Evolutionary conservation across 768 basidiomycete genomes (phyloP).

Genomic region (Russula vinacea): DNA sequence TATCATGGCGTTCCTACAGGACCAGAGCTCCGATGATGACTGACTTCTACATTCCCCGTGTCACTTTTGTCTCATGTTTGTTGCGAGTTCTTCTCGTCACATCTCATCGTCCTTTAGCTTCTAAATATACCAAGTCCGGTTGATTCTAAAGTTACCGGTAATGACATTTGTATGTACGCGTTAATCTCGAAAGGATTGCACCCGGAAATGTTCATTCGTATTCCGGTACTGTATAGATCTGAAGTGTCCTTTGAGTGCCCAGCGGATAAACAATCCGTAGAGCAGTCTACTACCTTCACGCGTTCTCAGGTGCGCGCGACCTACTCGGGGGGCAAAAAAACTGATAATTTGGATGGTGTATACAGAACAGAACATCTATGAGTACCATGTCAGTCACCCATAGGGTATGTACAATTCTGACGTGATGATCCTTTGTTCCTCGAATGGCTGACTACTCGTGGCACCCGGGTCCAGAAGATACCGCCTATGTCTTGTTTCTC

Average conservation of each 20-base stretch:
- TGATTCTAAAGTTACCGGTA: background rate
- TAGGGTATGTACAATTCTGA: background rate
- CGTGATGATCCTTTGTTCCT: background rate
- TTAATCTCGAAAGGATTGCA: background rate
- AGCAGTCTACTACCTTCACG: background rate
- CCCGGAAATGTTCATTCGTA: conserved; percentile 1
- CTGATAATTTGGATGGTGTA: background rate
- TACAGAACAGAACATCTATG: background rate
- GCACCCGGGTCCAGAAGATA: too few species aligned
- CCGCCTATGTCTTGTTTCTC: too few species aligned
- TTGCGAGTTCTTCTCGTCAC: background rate
- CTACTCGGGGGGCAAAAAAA: background rate
- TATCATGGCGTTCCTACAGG: conserved; percentile 68
- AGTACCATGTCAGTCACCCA: background rate
- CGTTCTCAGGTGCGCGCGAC: background rate
- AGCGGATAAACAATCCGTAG: background rate
- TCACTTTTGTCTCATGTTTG: background rate
- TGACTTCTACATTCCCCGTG: conserved; percentile 31
- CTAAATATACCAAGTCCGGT: background rate
- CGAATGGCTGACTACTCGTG: too few species aligned
- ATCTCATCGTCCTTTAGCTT: background rate
- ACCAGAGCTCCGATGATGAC: conserved; percentile 65
- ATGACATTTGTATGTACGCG: background rate
- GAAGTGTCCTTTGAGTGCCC: background rate
- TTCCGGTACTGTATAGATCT: background rate